Base-by-base conservation (phyloP, 805 yeast species). In the Pichia insulana region DNA sequence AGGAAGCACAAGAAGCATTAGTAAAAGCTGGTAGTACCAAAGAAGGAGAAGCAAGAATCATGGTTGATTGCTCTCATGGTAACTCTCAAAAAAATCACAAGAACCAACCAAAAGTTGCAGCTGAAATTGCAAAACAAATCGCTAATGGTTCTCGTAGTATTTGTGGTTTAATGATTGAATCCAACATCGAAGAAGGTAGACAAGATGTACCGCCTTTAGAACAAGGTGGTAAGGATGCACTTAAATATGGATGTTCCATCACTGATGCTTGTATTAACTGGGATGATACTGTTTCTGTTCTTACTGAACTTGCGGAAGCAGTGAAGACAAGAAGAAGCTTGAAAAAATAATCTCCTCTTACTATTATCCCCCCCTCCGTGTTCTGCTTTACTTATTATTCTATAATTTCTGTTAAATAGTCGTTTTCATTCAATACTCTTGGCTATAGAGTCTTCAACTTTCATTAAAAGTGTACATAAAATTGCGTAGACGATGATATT, bases 41-140 rank as follows among this genome's bases (percentile, higher is more conserved):
- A 17, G 43, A 48, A 11, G 72, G 74, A 39, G 62, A 59, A 38
- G 75, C 82, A 45, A 74, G 90, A 57, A 81, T 89, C 56, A 92
- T 90, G 97, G 78, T 90, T 50, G 98, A 90, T 66, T 92, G 97
- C 64, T 88, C 97, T 33, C 98, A 90, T 61, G 98, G 97, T 50
- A 90, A 90, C 71, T 86, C 96, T 30, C 78, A 73, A 59, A 90
- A 90, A 62, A 82, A 90, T 65, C 89, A 80, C 76, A 76, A 76
- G 60, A 90, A 90, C 66, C 98, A 90, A 70, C 97, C 97, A 37
- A 76, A 72, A 58, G 98, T 90, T 12, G 87, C 89, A 20, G 73
- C 74, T 20, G 74, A 68, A 35, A 78, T 92, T 45, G 83, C 87
- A 48, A 80, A 80, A 49, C 98, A 92, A 65, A 64, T 92, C 39